Percentiles rank a stretch among this genome's conserved stretches.
phyloP scores from a whole-genome alignment of 2,329 filamentous ascomycete genomes.

The Apiospora arundinis region DNA sequence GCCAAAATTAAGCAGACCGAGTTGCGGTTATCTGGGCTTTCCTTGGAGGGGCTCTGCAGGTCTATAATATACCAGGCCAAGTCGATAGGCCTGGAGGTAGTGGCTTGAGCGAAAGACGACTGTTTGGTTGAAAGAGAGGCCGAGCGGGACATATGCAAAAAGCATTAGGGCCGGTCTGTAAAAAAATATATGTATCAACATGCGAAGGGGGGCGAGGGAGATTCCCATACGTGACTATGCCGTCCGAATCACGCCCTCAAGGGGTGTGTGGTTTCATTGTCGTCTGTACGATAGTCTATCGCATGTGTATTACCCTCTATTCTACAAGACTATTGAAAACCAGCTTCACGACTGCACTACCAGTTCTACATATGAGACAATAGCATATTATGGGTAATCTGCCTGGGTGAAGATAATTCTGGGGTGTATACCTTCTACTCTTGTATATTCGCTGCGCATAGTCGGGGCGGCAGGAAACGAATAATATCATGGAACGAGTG shows the following conservation, averaged over 20 bases:
- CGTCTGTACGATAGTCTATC: background rate
- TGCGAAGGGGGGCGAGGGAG: background rate
- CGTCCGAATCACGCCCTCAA: background rate
- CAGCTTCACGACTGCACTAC: background rate
- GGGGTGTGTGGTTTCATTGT: background rate
- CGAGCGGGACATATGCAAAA: background rate
- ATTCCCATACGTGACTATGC: background rate
- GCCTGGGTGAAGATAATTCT: background rate
- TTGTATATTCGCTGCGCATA: too few relatives aligned
- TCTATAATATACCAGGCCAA: slow-evolving; percentile 77
- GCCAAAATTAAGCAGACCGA: slow-evolving; percentile 93
- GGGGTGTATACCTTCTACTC: background rate
- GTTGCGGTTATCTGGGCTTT: slow-evolving; percentile 73
- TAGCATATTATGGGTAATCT: background rate
- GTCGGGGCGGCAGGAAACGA: background rate
- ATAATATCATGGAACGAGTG: background rate
- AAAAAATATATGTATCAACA: background rate
- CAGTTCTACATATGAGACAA: background rate
- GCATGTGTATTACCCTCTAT: background rate
- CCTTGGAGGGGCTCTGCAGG: slow-evolving; percentile 74
- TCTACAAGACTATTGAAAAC: background rate
- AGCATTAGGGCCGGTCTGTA: background rate
- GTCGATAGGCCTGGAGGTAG: slow-evolving; percentile 75
- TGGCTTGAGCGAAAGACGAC: slow-evolving; percentile 54
- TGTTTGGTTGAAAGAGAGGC: background rate